A percentile compares a stretch with the other conserved stretches of the same genome.
Conservation (phyloP, 192 early-diverging fungal genomes). For the Cladochytrium replicatum region DNA sequence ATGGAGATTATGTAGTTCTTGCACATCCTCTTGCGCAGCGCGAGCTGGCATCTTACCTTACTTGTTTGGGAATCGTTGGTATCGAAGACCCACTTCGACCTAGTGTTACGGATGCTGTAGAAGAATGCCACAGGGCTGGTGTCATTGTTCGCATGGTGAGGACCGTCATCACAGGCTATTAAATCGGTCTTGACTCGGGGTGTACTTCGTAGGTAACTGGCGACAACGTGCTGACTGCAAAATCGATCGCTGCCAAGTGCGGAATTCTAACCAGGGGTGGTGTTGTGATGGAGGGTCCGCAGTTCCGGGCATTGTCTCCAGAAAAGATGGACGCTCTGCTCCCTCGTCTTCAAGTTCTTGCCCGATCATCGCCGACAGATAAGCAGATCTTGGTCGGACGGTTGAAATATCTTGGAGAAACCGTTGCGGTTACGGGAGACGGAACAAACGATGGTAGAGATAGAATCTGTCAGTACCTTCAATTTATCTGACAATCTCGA, state of each 20-base stretch:
- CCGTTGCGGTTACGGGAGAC: conserved; percentile 94
- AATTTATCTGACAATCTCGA: too few species aligned
- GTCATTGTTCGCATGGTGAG: conserved; percentile 90
- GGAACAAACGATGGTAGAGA: conserved; percentile 94
- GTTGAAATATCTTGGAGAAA: conserved; percentile 65
- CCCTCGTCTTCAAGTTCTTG: conserved; percentile 72
- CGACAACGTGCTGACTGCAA: conserved; percentile 60
- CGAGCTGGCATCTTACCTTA: conserved; percentile 26
- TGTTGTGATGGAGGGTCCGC: conserved; percentile 63
- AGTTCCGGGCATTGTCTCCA: conserved; percentile 59
- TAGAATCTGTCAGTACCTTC: conserved; percentile 60
- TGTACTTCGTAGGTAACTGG: too few species aligned
- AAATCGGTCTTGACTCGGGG: background rate
- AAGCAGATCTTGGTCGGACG: conserved; percentile 76
- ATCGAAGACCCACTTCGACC: conserved; percentile 83
- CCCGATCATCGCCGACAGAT: conserved; percentile 78
- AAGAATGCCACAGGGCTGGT: conserved; percentile 66
- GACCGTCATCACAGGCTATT: conserved; percentile 29
- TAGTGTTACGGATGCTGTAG: conserved; percentile 68
- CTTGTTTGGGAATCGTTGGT: conserved; percentile 66
- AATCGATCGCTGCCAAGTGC: conserved; percentile 41
- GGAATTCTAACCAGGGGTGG: conserved; percentile 28
- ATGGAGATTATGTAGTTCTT: too few species aligned
- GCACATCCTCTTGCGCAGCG: conserved; percentile 2
- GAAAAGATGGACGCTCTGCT: conserved; percentile 56